Percentiles rank a stretch among this genome's conserved stretches.
Evolutionary conservation across 73 alveolate genomes (phyloP).

Genomic region (Blepharisma japonicum): DNA sequence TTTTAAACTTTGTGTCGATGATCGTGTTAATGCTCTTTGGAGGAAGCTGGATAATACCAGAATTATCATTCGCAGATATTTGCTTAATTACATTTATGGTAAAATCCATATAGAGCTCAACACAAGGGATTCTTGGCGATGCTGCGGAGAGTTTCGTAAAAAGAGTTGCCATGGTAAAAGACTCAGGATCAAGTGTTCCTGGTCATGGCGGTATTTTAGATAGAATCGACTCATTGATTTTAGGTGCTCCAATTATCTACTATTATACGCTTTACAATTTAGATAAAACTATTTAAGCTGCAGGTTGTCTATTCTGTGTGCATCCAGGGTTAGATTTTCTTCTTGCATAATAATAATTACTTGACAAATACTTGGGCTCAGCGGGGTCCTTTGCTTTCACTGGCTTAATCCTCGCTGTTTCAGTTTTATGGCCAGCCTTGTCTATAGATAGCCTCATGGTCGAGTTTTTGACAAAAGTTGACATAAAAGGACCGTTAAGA

Average conservation of each 20-base stretch:
- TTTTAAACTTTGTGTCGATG: slow-evolving; percentile 19
- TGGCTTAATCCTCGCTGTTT: too few relatives aligned
- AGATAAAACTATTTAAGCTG: too few relatives aligned
- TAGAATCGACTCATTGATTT: slow-evolving; percentile 42
- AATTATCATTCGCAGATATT: not conserved
- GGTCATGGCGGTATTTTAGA: slow-evolving; percentile 75
- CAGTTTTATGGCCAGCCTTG: too few relatives aligned
- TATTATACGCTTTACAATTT: not conserved
- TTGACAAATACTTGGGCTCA: too few relatives aligned
- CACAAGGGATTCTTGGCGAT: slow-evolving; percentile 54
- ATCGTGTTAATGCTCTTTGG: slow-evolving; percentile 2
- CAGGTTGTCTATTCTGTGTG: too few relatives aligned
- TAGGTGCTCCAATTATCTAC: slow-evolving; percentile 20
- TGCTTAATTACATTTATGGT: not conserved
- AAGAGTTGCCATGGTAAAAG: slow-evolving; percentile 61
- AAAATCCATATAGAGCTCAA: slow-evolving; percentile 22
- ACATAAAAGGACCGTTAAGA: too few relatives aligned
- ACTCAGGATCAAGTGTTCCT: slow-evolving; percentile 60
- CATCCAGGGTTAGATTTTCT: too few relatives aligned
- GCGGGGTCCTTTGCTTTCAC: too few relatives aligned
- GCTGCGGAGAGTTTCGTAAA: slow-evolving; percentile 51
- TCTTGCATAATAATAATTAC: too few relatives aligned
- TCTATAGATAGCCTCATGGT: too few relatives aligned
- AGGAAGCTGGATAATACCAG: slow-evolving; percentile 2
- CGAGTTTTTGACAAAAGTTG: too few relatives aligned